phyloP scores from a whole-genome alignment of 2,329 filamentous ascomycete genomes.

The Fusarium stilboides region DNA sequence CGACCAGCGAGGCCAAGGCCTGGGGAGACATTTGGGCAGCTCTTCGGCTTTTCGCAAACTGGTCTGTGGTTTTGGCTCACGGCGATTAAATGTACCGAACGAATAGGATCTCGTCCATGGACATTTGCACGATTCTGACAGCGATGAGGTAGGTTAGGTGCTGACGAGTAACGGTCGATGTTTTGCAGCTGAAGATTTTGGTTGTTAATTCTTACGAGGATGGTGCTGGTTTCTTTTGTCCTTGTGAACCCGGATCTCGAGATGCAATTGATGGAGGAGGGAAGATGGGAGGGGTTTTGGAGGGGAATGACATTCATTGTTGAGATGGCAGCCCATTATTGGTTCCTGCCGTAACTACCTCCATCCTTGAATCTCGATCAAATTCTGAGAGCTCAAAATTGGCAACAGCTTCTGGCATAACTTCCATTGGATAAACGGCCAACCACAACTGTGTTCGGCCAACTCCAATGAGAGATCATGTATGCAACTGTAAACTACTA shows the following conservation, averaged over 20 bases:
- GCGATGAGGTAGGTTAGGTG: constrained; percentile 36
- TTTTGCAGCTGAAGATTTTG: constrained; percentile 20
- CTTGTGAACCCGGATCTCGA: constrained; percentile 7
- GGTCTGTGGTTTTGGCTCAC: constrained; percentile 39
- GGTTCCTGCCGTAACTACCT: constrained; percentile 25
- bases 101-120: constrained; percentile 43
- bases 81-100: constrained; percentile 46
- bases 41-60: constrained; percentile 33
- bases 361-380: constrained; percentile 31
- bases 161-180: constrained; percentile 41
- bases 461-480: constrained; percentile 13
- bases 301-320: constrained; percentile 10
- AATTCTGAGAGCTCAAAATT: constrained; percentile 12
- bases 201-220: constrained; percentile 29
- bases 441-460: constrained; percentile 11
- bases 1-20: constrained; percentile 38
- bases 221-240: constrained; percentile 24
- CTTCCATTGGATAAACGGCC: constrained; percentile 18
- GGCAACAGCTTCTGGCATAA: constrained; percentile 3
- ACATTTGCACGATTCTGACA: constrained; percentile 35
- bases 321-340: constrained; percentile 24
- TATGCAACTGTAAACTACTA: constrained; percentile 12
- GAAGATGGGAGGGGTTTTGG: constrained; percentile 11
- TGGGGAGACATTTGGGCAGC: constrained; percentile 32
- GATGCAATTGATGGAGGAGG: constrained; percentile 12